Conservation (phyloP, 2,329 filamentous ascomycete species). For the Alternaria brassicicola region DNA sequence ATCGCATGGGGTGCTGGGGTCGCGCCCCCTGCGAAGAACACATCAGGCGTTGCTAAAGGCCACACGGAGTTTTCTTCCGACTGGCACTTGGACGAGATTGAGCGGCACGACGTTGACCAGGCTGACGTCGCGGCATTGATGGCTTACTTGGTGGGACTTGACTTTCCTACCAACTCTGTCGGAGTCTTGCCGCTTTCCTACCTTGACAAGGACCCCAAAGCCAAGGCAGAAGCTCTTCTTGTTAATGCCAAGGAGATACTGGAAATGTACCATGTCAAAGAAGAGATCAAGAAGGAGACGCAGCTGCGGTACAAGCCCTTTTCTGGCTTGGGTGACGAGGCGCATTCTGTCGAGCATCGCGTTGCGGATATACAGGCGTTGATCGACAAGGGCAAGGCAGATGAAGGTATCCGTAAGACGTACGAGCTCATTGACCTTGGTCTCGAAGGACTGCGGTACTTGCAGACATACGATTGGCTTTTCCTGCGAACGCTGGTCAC, state of each 20-base stretch:
- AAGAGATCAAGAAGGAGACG: conserved; percentile 76
- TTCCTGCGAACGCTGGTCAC: conserved; percentile 91
- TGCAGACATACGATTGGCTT: conserved; percentile 98
- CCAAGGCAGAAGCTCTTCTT: conserved; percentile 83
- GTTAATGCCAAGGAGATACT: conserved; percentile 86
- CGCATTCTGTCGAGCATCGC: conserved; percentile 69
- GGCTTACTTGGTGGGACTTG: conserved; percentile 85
- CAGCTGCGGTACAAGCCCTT: conserved; percentile 82
- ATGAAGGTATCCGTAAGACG: conserved; percentile 80
- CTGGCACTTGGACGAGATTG: conserved; percentile 81
- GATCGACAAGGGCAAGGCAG: conserved; percentile 69
- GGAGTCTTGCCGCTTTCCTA: conserved; percentile 88
- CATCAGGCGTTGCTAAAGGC: conserved; percentile 69
- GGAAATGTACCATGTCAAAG: conserved; percentile 96
- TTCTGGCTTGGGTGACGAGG: conserved; percentile 67
- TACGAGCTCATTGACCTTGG: conserved; percentile 76
- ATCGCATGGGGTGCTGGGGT: conserved; percentile 94
- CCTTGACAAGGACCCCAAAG: conserved; percentile 70
- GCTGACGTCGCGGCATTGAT: conserved; percentile 95
- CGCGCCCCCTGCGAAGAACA: conserved; percentile 69
- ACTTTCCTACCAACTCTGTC: conserved; percentile 95
- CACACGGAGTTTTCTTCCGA: conserved; percentile 90
- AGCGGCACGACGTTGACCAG: conserved; percentile 88
- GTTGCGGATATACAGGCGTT: conserved; percentile 70
- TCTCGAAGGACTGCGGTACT: conserved; percentile 83